Evolutionary conservation across 1,284 basidiomycete genomes (phyloP).

Genomic region (Ganoderma resinaceum): DNA sequence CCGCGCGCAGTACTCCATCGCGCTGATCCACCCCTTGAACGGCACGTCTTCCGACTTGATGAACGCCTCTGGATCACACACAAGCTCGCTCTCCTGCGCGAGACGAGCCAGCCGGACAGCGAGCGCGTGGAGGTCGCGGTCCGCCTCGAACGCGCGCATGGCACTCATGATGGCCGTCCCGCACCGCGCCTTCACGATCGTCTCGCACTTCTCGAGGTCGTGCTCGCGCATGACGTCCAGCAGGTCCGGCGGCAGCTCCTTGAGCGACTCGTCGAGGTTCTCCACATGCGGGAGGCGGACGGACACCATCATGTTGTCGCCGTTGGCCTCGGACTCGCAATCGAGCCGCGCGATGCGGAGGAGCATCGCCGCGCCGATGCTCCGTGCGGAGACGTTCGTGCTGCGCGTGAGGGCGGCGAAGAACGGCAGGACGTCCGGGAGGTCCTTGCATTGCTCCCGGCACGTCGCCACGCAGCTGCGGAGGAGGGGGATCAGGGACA

Average conservation of each 20-base stretch:
- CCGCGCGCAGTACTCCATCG: background rate
- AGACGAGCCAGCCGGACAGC: background rate
- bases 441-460: background rate
- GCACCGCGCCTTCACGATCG: background rate
- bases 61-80: background rate
- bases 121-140: background rate
- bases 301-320: background rate
- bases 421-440: background rate
- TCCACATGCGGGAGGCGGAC: background rate
- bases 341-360: background rate
- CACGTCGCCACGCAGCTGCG: background rate
- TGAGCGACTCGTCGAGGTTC: background rate
- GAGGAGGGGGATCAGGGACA: background rate
- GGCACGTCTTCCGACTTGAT: background rate
- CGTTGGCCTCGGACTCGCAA: background rate
- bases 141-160: background rate
- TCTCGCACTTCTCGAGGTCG: background rate
- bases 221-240: background rate
- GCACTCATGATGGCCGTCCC: background rate
- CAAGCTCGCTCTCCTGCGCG: background rate
- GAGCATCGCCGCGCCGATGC: background rate
- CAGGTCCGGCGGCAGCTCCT: background rate
- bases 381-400: background rate
- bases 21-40: background rate
- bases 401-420: background rate